Conservation (phyloP, 1,139 yeast genomes). For the Blastobotrys elegans region DNA sequence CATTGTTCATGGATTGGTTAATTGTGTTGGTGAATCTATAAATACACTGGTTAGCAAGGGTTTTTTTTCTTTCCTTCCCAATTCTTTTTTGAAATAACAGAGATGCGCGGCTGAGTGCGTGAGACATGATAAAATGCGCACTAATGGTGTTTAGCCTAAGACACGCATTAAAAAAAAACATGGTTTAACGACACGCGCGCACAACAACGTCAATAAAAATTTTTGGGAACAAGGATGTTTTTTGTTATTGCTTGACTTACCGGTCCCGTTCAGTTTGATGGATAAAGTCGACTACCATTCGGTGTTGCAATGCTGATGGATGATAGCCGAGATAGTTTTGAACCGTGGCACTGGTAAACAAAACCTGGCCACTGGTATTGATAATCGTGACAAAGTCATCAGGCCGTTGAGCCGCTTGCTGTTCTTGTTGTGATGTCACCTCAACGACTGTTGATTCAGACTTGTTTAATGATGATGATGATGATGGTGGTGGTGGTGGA, state of each 20-base stretch:
- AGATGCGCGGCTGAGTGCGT: background rate
- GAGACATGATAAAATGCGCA: too few relatives aligned
- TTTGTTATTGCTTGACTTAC: constrained; percentile 11
- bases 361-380: constrained; percentile 21
- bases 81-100: too few relatives aligned
- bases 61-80: background rate
- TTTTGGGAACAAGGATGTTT: background rate
- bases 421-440: background rate
- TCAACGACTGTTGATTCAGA: background rate
- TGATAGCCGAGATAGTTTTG: constrained; percentile 19
- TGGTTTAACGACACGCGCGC: too few relatives aligned
- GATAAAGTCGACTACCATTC: constrained; percentile 21
- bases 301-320: constrained; percentile 18
- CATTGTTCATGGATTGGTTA: constrained; percentile 4
- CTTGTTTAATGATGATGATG: background rate
- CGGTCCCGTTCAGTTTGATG: constrained; percentile 27
- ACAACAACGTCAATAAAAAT: too few relatives aligned
- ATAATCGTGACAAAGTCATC: constrained; percentile 16
- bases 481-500: background rate
- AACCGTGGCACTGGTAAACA: constrained; percentile 21
- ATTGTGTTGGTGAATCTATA: constrained; percentile 7
- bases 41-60: background rate
- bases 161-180: too few relatives aligned
- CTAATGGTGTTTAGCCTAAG: too few relatives aligned
- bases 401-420: background rate